These are phyloP conservation scores for Ustilago cynodontis DNA, from an alignment of 1,284 basidiomycete genomes.

Conservation along the genomic window DNA sequence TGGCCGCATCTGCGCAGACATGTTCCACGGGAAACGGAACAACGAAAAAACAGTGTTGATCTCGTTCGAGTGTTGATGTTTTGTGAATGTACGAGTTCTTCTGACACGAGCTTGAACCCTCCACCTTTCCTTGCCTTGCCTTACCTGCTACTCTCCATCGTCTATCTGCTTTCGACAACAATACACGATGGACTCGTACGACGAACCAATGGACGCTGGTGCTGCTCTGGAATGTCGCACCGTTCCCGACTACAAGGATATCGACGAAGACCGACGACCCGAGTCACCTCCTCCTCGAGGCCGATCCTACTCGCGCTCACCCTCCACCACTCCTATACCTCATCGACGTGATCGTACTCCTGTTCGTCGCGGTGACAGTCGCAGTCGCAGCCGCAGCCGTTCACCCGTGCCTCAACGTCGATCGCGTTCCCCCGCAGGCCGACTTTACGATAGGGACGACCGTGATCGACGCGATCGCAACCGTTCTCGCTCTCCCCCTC, in stretches of 20 bases:
- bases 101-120: constrained; percentile 4
- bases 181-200: constrained; percentile 13
- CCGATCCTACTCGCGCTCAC: constrained; percentile 51
- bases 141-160: neutral
- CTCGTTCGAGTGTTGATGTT: neutral
- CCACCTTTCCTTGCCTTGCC: neutral
- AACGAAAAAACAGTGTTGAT: constrained; percentile 21
- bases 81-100: neutral
- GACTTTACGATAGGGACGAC: constrained; percentile 36
- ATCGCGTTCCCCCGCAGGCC: constrained; percentile 44
- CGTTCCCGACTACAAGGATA: constrained; percentile 46
- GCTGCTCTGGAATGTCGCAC: constrained; percentile 21
- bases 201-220: constrained; percentile 14
- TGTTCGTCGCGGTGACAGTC: constrained; percentile 13
- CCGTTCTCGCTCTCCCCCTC: constrained; percentile 38
- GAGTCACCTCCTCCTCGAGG: constrained; percentile 33
- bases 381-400: constrained; percentile 29
- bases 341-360: constrained; percentile 27
- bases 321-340: constrained; percentile 42
- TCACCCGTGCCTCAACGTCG: constrained; percentile 27
- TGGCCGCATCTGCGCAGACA: too few species aligned
- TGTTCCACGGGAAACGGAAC: too few species aligned
- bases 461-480: constrained; percentile 31
- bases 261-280: constrained; percentile 45
- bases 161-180: neutral